Percentiles rank a stretch among this genome's conserved stretches.
Evolutionary conservation across 1,284 basidiomycete species (phyloP).

Genomic region (Amylostereum areolatum): DNA sequence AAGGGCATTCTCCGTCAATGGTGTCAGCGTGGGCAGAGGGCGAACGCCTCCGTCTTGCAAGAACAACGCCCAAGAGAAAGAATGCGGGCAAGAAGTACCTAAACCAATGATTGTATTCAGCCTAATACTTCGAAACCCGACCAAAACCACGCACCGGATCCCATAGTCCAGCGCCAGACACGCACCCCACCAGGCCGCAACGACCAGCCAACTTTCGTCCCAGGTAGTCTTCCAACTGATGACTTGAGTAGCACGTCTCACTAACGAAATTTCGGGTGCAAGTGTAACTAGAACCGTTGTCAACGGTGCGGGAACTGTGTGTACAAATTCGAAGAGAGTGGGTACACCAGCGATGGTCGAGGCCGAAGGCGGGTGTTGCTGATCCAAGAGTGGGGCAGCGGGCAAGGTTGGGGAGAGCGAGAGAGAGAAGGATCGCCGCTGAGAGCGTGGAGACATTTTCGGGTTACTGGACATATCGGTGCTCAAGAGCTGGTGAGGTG

Average conservation of each 20-base stretch:
- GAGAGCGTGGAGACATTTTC: too few species aligned
- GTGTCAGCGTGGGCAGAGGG: constrained; percentile 22
- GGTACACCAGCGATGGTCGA: constrained; percentile 8
- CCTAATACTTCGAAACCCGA: constrained; percentile 3
- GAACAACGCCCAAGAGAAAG: constrained; percentile 27
- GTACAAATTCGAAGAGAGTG: constrained; percentile 43
- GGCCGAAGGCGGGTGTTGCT: too few species aligned
- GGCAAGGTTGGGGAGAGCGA: too few species aligned
- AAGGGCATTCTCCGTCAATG: constrained; percentile 59
- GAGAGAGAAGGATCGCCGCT: too few species aligned
- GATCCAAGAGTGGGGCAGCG: too few species aligned
- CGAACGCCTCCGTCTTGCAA: constrained; percentile 23
- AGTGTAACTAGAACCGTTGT: constrained; percentile 53
- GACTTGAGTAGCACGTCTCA: constrained; percentile 48
- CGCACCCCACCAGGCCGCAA: constrained; percentile 73
- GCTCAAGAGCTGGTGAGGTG: too few species aligned
- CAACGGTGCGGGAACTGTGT: constrained; percentile 54
- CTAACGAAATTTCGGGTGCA: constrained; percentile 43
- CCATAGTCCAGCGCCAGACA: constrained; percentile 56
- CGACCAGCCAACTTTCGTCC: constrained; percentile 63
- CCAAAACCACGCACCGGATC: constrained; percentile 42
- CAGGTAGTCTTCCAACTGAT: constrained; percentile 57
- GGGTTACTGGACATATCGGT: too few species aligned
- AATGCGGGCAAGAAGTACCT: constrained; percentile 42
- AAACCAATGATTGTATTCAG: constrained; percentile 11